Percentiles rank a stretch among this genome's conserved stretches.
Evolutionary conservation across 345 rosid genomes (phyloP).

Genomic region (Salix exigua): DNA sequence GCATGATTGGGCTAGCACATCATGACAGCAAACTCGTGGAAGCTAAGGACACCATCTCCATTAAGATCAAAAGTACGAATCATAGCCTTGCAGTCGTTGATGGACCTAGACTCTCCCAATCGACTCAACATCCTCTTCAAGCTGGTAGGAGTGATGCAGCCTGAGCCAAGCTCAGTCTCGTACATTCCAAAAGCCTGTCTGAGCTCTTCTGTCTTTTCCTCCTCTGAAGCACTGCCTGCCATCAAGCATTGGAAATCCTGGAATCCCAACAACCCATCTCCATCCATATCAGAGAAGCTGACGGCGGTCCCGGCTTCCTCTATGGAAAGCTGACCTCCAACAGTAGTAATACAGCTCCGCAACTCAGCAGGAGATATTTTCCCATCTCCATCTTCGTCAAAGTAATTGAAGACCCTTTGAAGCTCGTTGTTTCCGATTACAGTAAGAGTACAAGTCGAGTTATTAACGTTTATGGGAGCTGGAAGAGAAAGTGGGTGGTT

Average conservation of each 20-base stretch:
- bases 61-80: slow-evolving; percentile 58
- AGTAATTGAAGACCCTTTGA: slow-evolving; percentile 40
- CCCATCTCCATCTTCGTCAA: slow-evolving; percentile 63
- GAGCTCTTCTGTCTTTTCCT: slow-evolving; percentile 46
- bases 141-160: slow-evolving; percentile 52
- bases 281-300: slow-evolving; percentile 46
- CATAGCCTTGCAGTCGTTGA: slow-evolving; percentile 56
- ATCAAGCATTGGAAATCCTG: slow-evolving; percentile 55
- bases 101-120: slow-evolving; percentile 45
- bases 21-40: slow-evolving; percentile 66
- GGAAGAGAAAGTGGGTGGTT: no score
- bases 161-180: slow-evolving; percentile 41
- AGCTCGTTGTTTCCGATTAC: neutral
- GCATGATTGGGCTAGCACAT: slow-evolving; percentile 26
- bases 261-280: slow-evolving; percentile 54
- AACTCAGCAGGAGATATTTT: slow-evolving; percentile 53
- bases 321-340: slow-evolving; percentile 44
- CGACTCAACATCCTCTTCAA: slow-evolving; percentile 52
- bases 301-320: slow-evolving; percentile 57
- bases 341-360: slow-evolving; percentile 36
- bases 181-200: slow-evolving; percentile 59
- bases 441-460: neutral
- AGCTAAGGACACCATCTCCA: slow-evolving; percentile 64
- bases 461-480: neutral
- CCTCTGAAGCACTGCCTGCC: slow-evolving; percentile 34